Base-by-base conservation (phyloP, 1,284 basidiomycete species). In the Sporisorium exsertum region DNA sequence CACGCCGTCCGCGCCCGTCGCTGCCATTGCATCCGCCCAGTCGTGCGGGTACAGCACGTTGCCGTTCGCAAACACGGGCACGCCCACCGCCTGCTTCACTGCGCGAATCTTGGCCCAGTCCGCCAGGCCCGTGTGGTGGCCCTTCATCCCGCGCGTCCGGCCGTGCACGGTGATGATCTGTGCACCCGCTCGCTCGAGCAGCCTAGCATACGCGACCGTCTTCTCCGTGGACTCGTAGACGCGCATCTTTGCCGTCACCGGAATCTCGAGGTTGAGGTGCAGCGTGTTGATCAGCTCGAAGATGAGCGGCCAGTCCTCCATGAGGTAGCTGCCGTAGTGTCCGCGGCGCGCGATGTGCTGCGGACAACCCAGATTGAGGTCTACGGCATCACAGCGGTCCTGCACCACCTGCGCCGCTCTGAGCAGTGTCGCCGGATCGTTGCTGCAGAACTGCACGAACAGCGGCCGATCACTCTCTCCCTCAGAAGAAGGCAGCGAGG, bases 41-140 rank as follows among this genome's bases (percentile, higher is more conserved):
- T 99, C 95, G 26, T 91, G 89, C 51, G 92, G 89, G 86, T 90
- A 94, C 12, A 98, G 89, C 55, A 98, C 90, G 85, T 98, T 98
- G n/a, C 96, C 96, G 85, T 99, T 99, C 0, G 96, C 95, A 83
- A 99, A 93, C 2, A 98, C 95, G 0, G 96, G 96, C 0, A 98
- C 90, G 2, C 90, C 91, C 32, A 97, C 93, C 0, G 93, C 92
- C 78, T 92, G 85, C 85, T 94, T 95, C 72, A 97, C 93, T 0
- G 92, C 92, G 18, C 88, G 88, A 81, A 97, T 95, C 86, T 94
- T 91, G n/a, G 49, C 57, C 87, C 87, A 97, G 77, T 94, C 93
- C 1, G 94, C 94, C 1, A 95, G 86, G 6, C 94, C 94, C 59
- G 68, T 80, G 42, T 79, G 54, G 61, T 94, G 93, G 0, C 95